Conservation (phyloP, 2,329 filamentous ascomycete genomes). For the Niveomyces coronatus region DNA sequence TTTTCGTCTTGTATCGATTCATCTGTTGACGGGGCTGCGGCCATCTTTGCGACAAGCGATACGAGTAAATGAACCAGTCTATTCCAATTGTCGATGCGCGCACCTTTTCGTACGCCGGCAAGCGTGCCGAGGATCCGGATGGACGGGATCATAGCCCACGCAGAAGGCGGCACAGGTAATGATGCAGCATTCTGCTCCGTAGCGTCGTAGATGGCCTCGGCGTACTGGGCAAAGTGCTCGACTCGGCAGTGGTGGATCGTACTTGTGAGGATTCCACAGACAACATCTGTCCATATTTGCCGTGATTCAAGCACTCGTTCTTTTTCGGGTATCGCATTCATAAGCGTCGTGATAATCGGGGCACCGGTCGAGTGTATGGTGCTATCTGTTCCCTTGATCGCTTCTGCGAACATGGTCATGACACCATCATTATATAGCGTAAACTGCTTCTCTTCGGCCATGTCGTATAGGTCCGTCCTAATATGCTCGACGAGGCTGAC, state of each 20-base stretch:
- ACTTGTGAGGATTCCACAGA: conserved; percentile 68
- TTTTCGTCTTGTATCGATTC: conserved; percentile 26
- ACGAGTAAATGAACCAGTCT: conserved; percentile 47
- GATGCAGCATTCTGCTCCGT: conserved; percentile 21
- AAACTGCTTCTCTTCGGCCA: conserved; percentile 45
- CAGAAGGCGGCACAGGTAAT: conserved; percentile 12
- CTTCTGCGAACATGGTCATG: conserved; percentile 86
- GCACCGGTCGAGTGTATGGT: conserved; percentile 50
- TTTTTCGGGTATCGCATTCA: conserved; percentile 40
- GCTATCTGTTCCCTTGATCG: conserved; percentile 53
- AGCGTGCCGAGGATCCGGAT: conserved; percentile 55
- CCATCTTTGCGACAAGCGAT: conserved; percentile 39
- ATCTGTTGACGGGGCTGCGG: conserved; percentile 30
- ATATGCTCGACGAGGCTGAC: conserved; percentile 61
- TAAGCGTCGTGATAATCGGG: conserved; percentile 40
- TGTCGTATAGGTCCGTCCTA: conserved; percentile 53
- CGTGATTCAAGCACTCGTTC: conserved; percentile 37
- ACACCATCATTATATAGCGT: conserved; percentile 73
- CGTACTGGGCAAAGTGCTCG: conserved; percentile 61
- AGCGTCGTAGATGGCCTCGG: conserved; percentile 49
- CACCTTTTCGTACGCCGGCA: conserved; percentile 72
- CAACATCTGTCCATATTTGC: conserved; percentile 51
- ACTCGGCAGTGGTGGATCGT: conserved; percentile 71
- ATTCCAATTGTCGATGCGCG: conserved; percentile 63
- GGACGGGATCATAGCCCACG: conserved; percentile 36